Evolutionary conservation across 148 eudicot genomes (phyloP).

Genomic region (Oxyria digyna): DNA sequence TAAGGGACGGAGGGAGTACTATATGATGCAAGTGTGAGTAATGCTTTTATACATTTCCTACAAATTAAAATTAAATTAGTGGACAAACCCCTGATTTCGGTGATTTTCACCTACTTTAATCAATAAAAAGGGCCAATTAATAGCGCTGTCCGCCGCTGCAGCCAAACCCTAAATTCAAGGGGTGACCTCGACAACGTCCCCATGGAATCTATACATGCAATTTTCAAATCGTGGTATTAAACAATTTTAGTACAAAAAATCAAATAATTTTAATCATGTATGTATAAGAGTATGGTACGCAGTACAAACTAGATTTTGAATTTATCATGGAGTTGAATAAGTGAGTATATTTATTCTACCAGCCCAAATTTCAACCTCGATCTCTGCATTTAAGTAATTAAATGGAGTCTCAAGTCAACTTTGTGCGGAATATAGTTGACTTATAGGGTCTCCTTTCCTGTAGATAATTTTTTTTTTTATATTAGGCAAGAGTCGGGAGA

Average conservation of each 20-base stretch:
- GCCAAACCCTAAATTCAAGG: slow-evolving; percentile 13
- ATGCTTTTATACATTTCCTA: not conserved
- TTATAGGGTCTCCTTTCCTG: not conserved
- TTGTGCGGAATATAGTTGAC: slow-evolving; percentile 5
- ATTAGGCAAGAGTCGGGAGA: no score
- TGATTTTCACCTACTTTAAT: slow-evolving; percentile 3
- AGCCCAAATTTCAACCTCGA: not conserved
- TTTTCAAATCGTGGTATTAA: not conserved
- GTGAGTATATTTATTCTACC: not conserved
- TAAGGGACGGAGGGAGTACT: no score
- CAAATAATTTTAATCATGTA: not conserved
- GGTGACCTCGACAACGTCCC: slow-evolving; percentile 17
- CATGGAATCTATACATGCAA: slow-evolving; percentile 18
- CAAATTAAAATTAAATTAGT: not conserved
- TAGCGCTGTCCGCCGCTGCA: not conserved
- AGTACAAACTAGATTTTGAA: not conserved
- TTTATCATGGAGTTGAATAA: not conserved
- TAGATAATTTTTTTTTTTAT: no score
- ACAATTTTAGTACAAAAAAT: not conserved
- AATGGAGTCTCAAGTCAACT: slow-evolving; percentile 3
- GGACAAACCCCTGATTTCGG: not conserved
- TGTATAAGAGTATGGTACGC: no score
- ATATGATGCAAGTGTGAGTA: no score
- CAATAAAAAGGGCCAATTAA: slow-evolving; percentile 5
- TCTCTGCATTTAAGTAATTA: not conserved